phyloP scores from a whole-genome alignment of 2,329 filamentous ascomycete species.

The Trichoderma sp. region DNA sequence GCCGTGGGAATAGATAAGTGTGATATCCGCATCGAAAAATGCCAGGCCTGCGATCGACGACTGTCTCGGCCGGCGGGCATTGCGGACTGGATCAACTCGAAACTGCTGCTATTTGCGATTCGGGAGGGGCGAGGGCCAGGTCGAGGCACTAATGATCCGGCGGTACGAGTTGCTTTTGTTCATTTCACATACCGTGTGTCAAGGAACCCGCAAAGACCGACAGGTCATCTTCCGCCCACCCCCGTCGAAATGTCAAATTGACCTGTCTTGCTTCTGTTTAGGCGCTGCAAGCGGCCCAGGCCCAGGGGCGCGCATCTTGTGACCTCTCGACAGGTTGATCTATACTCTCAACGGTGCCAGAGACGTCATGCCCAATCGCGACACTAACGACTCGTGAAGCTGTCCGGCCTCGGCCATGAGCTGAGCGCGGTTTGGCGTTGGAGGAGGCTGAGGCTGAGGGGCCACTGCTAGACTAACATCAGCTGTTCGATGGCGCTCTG shows the following conservation, averaged over 20 bases:
- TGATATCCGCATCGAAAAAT: background rate
- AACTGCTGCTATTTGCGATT: background rate
- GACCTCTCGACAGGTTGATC: constrained; percentile 6
- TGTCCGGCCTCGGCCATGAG: constrained; percentile 10
- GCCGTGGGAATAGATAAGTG: constrained; percentile 7
- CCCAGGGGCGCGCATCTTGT: constrained; percentile 15
- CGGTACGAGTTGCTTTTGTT: background rate
- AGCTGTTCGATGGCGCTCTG: constrained; percentile 12
- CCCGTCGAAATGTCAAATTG: constrained; percentile 4
- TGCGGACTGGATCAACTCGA: constrained; percentile 3
- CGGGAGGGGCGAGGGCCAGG: background rate
- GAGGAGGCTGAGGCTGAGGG: constrained; percentile 17
- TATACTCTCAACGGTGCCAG: background rate
- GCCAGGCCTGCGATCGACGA: background rate
- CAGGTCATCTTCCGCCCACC: constrained; percentile 2
- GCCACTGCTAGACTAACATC: constrained; percentile 5
- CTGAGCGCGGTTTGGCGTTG: constrained; percentile 22
- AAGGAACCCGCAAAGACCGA: background rate
- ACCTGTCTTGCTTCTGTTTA: constrained; percentile 12
- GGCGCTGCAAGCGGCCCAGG: background rate
- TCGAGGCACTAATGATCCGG: background rate
- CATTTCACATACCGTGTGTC: background rate
- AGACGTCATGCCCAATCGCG: constrained; percentile 3
- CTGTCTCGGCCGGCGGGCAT: constrained; percentile 2
- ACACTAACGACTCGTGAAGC: constrained; percentile 16